Conservation (phyloP, 2,329 filamentous ascomycete species). For the Penicillium sp. region DNA sequence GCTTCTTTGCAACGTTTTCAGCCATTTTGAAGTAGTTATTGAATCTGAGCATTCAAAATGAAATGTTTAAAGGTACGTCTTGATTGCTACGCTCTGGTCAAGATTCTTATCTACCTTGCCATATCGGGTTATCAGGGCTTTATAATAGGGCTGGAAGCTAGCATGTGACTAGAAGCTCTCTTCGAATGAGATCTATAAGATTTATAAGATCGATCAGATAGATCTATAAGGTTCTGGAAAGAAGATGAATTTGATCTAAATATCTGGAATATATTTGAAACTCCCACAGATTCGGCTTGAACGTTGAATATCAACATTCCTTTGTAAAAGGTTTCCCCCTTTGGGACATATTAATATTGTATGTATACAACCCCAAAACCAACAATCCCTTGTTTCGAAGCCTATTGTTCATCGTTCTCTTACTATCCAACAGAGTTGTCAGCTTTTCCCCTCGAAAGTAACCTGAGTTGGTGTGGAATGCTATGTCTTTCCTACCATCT, state of each 20-base stretch:
- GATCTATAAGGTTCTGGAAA: neutral
- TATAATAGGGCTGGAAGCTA: neutral
- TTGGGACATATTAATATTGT: too few relatives aligned
- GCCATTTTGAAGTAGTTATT: constrained; percentile 58
- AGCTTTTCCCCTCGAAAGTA: too few relatives aligned
- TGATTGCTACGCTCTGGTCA: constrained; percentile 19
- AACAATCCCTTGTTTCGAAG: too few relatives aligned
- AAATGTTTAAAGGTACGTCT: constrained; percentile 5
- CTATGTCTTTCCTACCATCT: too few relatives aligned
- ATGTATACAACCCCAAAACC: too few relatives aligned
- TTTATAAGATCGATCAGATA: too few relatives aligned
- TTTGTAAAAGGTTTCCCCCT: too few relatives aligned
- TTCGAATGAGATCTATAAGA: neutral
- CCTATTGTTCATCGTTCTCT: too few relatives aligned
- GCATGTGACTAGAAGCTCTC: neutral
- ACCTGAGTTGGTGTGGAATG: too few relatives aligned
- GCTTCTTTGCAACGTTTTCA: constrained; percentile 71
- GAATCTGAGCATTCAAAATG: constrained; percentile 35
- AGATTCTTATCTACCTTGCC: constrained; percentile 16
- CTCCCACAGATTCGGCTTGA: neutral
- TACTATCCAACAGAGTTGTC: too few relatives aligned
- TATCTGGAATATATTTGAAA: too few relatives aligned
- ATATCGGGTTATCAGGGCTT: constrained; percentile 24
- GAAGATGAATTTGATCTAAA: neutral
- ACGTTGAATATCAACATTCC: too few relatives aligned